phyloP scores from a whole-genome alignment of 768 basidiomycete species.

The Hygrocybe coccinea region DNA sequence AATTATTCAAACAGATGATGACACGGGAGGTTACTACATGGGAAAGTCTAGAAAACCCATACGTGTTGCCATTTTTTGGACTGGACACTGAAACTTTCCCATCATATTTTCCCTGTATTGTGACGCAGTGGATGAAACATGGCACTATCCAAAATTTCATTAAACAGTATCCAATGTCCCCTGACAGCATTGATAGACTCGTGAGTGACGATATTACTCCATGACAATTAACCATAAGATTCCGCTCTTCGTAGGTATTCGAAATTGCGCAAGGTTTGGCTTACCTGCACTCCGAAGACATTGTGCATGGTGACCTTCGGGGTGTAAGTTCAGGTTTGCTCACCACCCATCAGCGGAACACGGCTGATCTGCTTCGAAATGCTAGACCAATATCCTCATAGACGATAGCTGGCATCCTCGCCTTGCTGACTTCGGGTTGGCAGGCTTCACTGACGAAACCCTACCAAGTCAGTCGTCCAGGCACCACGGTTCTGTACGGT shows the following conservation, averaged over 20 bases:
- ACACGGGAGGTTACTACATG: conserved; percentile 27
- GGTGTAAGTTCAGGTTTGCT: conserved; percentile 9
- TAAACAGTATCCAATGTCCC: conserved; percentile 12
- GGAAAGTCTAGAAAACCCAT: conserved; percentile 24
- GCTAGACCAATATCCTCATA: conserved; percentile 30
- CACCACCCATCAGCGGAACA: neutral
- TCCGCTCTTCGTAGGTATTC: neutral
- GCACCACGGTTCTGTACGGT: too few species aligned
- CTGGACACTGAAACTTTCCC: conserved; percentile 23
- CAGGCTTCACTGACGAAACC: conserved; percentile 24
- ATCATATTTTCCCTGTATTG: conserved; percentile 20
- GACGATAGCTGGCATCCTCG: conserved; percentile 27
- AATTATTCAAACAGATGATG: neutral
- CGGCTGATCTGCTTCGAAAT: neutral
- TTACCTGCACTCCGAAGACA: conserved; percentile 18
- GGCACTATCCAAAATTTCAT: conserved; percentile 23
- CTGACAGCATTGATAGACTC: conserved; percentile 16
- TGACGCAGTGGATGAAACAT: conserved; percentile 28
- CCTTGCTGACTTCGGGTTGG: conserved; percentile 35
- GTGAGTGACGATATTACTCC: neutral
- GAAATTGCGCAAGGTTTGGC: conserved; percentile 21
- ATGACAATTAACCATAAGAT: neutral
- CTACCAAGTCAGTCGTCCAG: too few species aligned
- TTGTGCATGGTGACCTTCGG: conserved; percentile 20
- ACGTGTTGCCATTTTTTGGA: conserved; percentile 27